Percentiles rank a stretch among this genome's conserved stretches.
Evolutionary conservation across 768 basidiomycete species (phyloP).

Genomic region (Trametes villosa): DNA sequence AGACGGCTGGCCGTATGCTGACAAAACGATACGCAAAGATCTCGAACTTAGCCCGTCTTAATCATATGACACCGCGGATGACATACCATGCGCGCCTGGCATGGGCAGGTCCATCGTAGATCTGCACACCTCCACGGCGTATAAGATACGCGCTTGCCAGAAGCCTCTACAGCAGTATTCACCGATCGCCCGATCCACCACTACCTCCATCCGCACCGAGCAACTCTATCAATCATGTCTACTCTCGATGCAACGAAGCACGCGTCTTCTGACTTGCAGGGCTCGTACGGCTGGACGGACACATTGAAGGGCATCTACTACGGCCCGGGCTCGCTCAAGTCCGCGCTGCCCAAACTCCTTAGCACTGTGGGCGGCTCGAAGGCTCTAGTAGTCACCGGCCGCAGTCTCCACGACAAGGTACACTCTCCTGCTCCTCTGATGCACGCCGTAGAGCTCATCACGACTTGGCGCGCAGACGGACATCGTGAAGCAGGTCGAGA

Average conservation of each 20-base stretch:
- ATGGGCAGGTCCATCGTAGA: no score
- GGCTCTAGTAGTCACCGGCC: constrained; percentile 75
- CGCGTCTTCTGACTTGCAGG: constrained; percentile 39
- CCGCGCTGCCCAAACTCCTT: constrained; percentile 67
- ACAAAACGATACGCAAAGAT: neutral
- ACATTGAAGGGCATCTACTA: constrained; percentile 72
- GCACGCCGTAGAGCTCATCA: neutral
- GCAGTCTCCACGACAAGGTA: constrained; percentile 68
- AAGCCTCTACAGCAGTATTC: no score
- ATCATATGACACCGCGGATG: neutral
- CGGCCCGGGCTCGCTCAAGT: constrained; percentile 67
- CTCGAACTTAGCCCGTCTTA: neutral
- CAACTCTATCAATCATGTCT: constrained; percentile 17
- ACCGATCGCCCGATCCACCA: no score
- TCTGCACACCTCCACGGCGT: no score
- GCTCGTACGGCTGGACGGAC: constrained; percentile 70
- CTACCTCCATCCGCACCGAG: no score
- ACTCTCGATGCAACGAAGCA: constrained; percentile 12
- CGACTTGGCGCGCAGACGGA: constrained; percentile 50
- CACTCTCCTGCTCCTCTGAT: neutral
- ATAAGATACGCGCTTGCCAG: no score
- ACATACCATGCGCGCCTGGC: no score
- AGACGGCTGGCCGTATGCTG: neutral
- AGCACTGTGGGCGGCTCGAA: constrained; percentile 57
- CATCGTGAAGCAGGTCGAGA: constrained; percentile 58